These are phyloP conservation scores for Babesia ovis DNA, from an alignment of 169 alveolate species.

Conservation along the genomic window DNA sequence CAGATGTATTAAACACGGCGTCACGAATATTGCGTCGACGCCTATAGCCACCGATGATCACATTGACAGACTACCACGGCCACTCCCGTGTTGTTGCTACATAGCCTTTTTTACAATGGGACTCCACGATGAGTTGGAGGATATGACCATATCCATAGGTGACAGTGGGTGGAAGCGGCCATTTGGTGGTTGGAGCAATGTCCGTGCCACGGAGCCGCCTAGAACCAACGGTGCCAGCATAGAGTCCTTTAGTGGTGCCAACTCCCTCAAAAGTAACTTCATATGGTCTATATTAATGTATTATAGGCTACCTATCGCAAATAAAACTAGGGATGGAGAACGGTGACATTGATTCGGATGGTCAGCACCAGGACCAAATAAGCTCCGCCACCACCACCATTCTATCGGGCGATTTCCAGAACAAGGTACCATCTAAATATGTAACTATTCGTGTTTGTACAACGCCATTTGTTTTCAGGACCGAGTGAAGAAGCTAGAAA, in stretches of 20 bases:
- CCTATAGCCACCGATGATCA: background rate
- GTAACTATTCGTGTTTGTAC: background rate
- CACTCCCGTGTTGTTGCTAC: background rate
- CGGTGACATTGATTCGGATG: conserved; percentile 24
- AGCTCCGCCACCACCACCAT: background rate
- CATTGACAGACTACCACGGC: background rate
- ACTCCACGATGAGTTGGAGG: conserved; percentile 17
- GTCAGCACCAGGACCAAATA: conserved; percentile 2
- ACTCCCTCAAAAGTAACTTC: conserved; percentile 50
- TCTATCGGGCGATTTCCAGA: background rate
- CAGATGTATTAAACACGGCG: background rate
- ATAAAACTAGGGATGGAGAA: conserved; percentile 39
- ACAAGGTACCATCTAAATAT: conserved; percentile 22
- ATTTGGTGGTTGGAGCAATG: background rate
- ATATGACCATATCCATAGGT: background rate
- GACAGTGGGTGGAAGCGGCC: conserved; percentile 25
- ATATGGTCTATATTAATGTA: background rate
- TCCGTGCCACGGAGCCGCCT: conserved; percentile 7
- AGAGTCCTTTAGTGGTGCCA: conserved; percentile 2
- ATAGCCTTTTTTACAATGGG: background rate
- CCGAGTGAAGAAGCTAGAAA: conserved; percentile 56
- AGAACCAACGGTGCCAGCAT: conserved; percentile 12
- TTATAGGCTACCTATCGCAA: conserved; percentile 61
- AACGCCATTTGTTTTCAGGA: conserved; percentile 31
- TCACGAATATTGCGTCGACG: background rate